Percentiles rank a stretch among this genome's conserved stretches.
phyloP scores from a whole-genome alignment of 2,329 filamentous ascomycete genomes.

The Trichoderma aggressivum region DNA sequence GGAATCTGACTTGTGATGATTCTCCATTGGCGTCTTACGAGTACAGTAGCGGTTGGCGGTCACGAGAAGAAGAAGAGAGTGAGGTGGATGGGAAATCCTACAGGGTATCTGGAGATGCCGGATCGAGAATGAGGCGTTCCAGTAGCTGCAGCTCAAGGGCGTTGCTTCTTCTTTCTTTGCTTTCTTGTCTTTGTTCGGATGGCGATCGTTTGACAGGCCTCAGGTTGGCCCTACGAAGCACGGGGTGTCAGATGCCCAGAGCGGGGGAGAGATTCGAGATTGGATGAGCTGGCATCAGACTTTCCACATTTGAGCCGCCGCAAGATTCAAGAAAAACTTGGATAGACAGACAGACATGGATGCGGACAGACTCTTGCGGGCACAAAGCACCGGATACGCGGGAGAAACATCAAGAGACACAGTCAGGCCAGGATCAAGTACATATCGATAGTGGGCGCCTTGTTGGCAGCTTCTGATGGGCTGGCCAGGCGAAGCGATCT shows the following conservation, averaged over 20 bases:
- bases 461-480: conserved; percentile 18
- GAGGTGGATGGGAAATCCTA: not conserved
- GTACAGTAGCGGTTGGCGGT: not conserved
- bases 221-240: not conserved
- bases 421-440: not conserved
- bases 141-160: not conserved
- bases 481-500: conserved; percentile 1
- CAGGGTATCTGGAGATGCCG: not conserved
- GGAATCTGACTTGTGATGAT: conserved; percentile 7
- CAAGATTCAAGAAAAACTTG: not conserved
- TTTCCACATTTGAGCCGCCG: not conserved
- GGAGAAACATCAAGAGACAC: not conserved
- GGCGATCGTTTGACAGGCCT: not conserved
- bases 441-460: conserved; percentile 5
- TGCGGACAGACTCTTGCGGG: not conserved
- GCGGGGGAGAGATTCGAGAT: not conserved
- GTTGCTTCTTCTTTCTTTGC: not conserved
- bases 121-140: not conserved
- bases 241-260: not conserved
- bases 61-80: not conserved
- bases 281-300: conserved; percentile 16
- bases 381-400: not conserved
- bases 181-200: not conserved
- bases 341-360: not conserved
- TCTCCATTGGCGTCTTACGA: conserved; percentile 4